These are phyloP conservation scores for Fusarium pilosicola DNA, from an alignment of 2,329 filamentous ascomycete species.

Conservation along the genomic window DNA sequence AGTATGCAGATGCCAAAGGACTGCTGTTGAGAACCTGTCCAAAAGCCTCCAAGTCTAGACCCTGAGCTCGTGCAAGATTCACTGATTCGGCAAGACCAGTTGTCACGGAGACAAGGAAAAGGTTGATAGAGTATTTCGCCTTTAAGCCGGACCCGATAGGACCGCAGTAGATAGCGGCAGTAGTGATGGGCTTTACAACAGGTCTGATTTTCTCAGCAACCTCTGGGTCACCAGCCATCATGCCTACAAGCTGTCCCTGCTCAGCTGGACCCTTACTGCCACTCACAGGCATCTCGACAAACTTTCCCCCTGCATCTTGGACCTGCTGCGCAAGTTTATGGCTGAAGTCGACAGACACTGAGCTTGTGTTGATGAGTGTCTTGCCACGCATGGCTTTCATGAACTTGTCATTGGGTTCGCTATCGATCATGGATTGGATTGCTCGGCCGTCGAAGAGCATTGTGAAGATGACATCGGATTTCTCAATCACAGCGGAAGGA, in stretches of 20 bases:
- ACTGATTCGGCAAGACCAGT: neutral
- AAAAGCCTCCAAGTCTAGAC: neutral
- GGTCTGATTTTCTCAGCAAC: neutral
- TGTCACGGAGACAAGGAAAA: neutral
- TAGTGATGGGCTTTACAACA: neutral
- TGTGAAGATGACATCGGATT: neutral
- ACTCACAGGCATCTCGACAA: neutral
- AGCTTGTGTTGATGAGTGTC: neutral
- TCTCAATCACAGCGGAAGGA: neutral
- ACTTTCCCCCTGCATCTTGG: accelerated
- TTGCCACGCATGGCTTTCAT: neutral
- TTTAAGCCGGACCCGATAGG: neutral
- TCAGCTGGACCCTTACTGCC: neutral
- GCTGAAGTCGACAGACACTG: neutral
- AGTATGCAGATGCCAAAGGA: neutral
- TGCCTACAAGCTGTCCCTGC: neutral
- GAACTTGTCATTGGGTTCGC: neutral
- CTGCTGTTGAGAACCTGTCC: neutral
- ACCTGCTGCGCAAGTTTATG: neutral
- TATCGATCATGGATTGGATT: neutral
- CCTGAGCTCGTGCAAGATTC: neutral
- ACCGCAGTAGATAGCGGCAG: neutral
- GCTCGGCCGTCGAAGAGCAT: neutral
- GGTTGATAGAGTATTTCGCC: neutral
- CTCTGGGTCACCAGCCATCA: neutral